Base-by-base conservation (phyloP, 2,329 filamentous ascomycete genomes). In the Aspergillus novofumigatus region DNA sequence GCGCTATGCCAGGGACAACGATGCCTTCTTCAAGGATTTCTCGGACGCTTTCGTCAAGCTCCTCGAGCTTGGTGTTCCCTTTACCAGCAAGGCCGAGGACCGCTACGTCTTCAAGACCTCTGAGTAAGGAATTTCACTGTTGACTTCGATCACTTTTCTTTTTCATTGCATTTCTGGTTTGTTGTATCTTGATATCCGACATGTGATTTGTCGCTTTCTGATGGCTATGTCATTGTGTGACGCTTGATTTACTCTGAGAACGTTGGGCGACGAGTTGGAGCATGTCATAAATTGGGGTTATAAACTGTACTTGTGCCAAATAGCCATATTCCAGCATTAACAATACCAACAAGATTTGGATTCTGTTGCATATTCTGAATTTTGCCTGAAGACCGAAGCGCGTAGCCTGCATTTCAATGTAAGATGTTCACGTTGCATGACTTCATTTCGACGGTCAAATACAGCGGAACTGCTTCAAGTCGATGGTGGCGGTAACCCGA, bases 11-110 rank as follows among this genome's bases (percentile, higher is more conserved):
- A 91, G 91, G 81, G 91, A 96, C 78, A 91, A 90, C 75, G 89
- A 92, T 56, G 80, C 81, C 52, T 99, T 97, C 85, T 97, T 97
- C 85, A 88, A 88, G 77, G 93, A 97, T 75, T 99, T 97, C 75
- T 81, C 87, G 11, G 83, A 86, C 42, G 92, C 88, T 52, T 81
- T 93, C 56, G 78, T 84, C 67, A 93, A 88, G 81, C 84, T 99
- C 51, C 93, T 97, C 66, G 93, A 97, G 83, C 86, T 97, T 14
- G 93, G 93, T 68, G 93, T 97, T 58, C 92, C 93, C 38, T 97
- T 97, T 75, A 76, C 85, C 67, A 83, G 84, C 74, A 82, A 83
- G 66, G 81, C 87, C 73, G 81, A 81, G 69, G 75, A 78, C 49
- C 74, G 77, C 62, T 88, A 81, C 76, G 80, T 77, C 65, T 85